Evolutionary conservation across 371 early-diverging fungal species (phyloP), one percentile per base, ranked within the genome.

Genomic region (Circinella umbellata): DNA sequence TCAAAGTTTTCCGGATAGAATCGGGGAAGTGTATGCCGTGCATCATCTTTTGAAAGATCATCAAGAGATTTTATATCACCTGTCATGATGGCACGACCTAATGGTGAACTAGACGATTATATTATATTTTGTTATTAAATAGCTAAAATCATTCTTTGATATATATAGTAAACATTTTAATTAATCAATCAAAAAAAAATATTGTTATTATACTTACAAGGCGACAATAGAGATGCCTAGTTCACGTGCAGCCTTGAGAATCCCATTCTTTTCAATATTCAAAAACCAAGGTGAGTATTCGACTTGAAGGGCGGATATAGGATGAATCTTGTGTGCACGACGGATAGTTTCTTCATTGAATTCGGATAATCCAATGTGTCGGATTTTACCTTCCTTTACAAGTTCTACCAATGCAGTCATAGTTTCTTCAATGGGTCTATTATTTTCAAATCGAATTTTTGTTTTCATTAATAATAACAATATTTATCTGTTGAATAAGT

Each of bases 21-120:
- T 35, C 87, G 84, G 5, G 89, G 87, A 27, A 74, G 70, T 37
- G 48, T 57, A 7, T 76, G 75, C 35, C 91, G 84, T 68, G 67
- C 78, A 65, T 89, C 90, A 39, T 73, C 71, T 4, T 60, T 70
- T 11, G 64, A 76, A n/a, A 89, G 64, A 38, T 88, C 87, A 27
- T 84, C 82, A 42, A 77, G 63, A 8, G 73, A 65, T 63, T 79
- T 81, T 63, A 82, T 73, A 7, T 69, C 66, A 39, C 88, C 89
- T 3, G 87, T 85, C 42, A 89, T 69, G 47, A 91, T 84, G 10
- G 89, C 91, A 39, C 89, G 82, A 15, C 91, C 91, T 1, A 91
- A 73, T 2, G 87, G 86, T 6, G 82, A 74, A 42, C 72, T 71
- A 27, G 0, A 1, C 27, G 27, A 27, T 27, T 27, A 27, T 27